Evolutionary conservation across 345 rosid genomes (phyloP).

Genomic region (Bruguiera gymnorhiza): DNA sequence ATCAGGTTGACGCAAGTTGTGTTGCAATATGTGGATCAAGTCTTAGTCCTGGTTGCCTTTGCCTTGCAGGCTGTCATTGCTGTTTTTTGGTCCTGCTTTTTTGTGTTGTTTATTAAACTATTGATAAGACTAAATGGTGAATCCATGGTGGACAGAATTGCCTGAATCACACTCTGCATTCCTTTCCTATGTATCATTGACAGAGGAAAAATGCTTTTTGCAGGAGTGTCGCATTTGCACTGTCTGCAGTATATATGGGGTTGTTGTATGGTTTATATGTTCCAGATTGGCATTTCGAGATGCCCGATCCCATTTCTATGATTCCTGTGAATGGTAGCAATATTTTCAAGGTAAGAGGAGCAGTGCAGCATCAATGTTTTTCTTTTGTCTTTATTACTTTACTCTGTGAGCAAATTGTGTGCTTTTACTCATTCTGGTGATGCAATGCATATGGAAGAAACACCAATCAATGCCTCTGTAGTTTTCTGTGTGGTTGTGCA

Average conservation of each 20-base stretch:
- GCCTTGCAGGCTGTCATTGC: no score
- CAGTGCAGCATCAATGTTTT: conserved; percentile 9
- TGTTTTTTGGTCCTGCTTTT: neutral
- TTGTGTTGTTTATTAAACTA: neutral
- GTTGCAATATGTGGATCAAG: no score
- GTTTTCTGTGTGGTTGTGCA: neutral
- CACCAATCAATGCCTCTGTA: neutral
- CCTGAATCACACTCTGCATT: neutral
- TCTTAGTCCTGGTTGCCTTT: no score
- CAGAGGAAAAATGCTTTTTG: neutral
- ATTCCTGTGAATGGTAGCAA: conserved; percentile 15
- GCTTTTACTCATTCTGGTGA: neutral
- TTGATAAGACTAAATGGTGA: conserved; percentile 1
- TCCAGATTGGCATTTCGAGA: conserved; percentile 44
- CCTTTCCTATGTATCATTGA: conserved; percentile 2
- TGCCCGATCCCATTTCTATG: conserved; percentile 12
- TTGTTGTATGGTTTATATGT: conserved; percentile 42
- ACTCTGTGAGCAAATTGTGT: neutral
- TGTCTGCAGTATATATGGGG: conserved; percentile 34
- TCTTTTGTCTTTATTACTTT: neutral
- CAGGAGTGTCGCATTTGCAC: conserved; percentile 34
- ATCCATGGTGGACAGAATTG: neutral
- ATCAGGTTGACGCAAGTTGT: neutral
- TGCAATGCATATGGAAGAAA: neutral
- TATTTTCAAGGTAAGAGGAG: conserved; percentile 28